Evolutionary conservation across 768 basidiomycete species (phyloP).

Genomic region (Hypsizygus marmoreus): DNA sequence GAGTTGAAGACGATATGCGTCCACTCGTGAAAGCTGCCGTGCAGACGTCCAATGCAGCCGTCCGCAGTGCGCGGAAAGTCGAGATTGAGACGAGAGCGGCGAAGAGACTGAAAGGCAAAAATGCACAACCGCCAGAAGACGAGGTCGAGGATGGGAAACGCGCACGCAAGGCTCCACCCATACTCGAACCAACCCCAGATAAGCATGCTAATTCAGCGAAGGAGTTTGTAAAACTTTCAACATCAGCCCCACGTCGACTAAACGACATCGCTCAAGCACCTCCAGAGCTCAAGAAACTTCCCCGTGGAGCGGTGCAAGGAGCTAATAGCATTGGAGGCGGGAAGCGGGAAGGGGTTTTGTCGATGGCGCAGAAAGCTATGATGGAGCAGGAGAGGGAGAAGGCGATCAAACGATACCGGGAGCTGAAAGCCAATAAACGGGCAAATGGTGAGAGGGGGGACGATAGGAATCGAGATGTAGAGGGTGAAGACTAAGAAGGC

Average conservation of each 20-base stretch:
- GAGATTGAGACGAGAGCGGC: slow-evolving; percentile 33
- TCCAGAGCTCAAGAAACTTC: slow-evolving; percentile 27
- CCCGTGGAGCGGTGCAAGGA: slow-evolving; percentile 18
- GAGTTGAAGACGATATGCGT: slow-evolving; percentile 74
- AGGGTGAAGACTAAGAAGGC: slow-evolving; percentile 5
- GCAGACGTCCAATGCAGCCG: slow-evolving; percentile 52
- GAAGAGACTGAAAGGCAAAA: slow-evolving; percentile 19
- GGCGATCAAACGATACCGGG: slow-evolving; percentile 65
- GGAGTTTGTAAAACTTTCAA: slow-evolving; percentile 52
- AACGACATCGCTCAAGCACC: slow-evolving; percentile 28
- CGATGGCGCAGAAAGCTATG: slow-evolving; percentile 76
- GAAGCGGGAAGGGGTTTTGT: slow-evolving; percentile 52
- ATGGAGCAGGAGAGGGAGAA: slow-evolving; percentile 77
- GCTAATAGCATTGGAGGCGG: slow-evolving; percentile 21
- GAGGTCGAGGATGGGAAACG: slow-evolving; percentile 16
- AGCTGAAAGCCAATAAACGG: slow-evolving; percentile 58
- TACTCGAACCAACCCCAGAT: slow-evolving; percentile 14
- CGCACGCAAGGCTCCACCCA: slow-evolving; percentile 8
- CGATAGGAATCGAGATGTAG: slow-evolving; percentile 10
- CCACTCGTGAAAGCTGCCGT: slow-evolving; percentile 64
- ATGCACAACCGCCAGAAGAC: slow-evolving; percentile 15
- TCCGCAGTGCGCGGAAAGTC: slow-evolving; percentile 46
- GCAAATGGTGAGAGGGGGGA: slow-evolving; percentile 19
- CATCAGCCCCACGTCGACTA: slow-evolving; percentile 57
- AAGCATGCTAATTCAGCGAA: slow-evolving; percentile 32